A percentile compares a stretch with the other conserved stretches of the same genome.
phyloP scores from a whole-genome alignment of 192 early-diverging fungal species.

The Phlyctochytrium bullatum region DNA sequence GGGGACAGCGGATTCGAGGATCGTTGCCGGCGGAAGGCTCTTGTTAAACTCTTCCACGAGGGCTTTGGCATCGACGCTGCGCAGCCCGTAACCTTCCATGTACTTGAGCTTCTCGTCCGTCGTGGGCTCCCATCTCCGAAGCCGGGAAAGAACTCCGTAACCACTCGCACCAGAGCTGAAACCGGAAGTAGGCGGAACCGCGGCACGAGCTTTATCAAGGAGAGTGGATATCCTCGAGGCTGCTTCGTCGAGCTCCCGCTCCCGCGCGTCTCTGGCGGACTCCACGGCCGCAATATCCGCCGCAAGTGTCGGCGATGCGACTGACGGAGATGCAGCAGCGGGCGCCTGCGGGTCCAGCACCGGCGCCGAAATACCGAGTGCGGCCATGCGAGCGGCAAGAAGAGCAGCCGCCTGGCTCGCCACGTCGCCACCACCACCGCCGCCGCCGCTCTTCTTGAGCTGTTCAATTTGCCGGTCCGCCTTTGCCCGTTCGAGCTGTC shows the following conservation, averaged over 20 bases:
- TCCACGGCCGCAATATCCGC: constrained; percentile 37
- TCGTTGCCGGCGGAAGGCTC: constrained; percentile 8
- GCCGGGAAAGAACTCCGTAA: not conserved
- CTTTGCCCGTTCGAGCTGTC: constrained; percentile 11
- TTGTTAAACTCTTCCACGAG: constrained; percentile 37
- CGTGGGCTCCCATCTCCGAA: constrained; percentile 44
- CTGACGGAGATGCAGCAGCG: constrained; percentile 8
- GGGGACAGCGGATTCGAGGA: too few species aligned
- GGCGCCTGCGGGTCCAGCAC: too few species aligned
- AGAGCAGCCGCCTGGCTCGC: constrained; percentile 39
- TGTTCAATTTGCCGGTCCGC: constrained; percentile 27
- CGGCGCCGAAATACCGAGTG: constrained; percentile 40
- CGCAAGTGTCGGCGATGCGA: constrained; percentile 2
- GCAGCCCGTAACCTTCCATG: constrained; percentile 46
- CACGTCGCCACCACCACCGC: constrained; percentile 11
- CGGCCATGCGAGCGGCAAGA: constrained; percentile 44
- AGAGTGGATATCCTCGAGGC: constrained; percentile 27
- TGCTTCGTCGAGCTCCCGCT: constrained; percentile 39
- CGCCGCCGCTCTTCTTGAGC: constrained; percentile 14
- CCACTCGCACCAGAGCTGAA: not conserved
- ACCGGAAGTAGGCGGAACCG: too few species aligned
- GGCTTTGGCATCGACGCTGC: constrained; percentile 33
- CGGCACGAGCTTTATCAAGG: constrained; percentile 20
- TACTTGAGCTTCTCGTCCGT: constrained; percentile 43
- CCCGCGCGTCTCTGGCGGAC: constrained; percentile 17